Base-by-base conservation (phyloP, 345 rosid genomes). In the Linum lewisii region DNA sequence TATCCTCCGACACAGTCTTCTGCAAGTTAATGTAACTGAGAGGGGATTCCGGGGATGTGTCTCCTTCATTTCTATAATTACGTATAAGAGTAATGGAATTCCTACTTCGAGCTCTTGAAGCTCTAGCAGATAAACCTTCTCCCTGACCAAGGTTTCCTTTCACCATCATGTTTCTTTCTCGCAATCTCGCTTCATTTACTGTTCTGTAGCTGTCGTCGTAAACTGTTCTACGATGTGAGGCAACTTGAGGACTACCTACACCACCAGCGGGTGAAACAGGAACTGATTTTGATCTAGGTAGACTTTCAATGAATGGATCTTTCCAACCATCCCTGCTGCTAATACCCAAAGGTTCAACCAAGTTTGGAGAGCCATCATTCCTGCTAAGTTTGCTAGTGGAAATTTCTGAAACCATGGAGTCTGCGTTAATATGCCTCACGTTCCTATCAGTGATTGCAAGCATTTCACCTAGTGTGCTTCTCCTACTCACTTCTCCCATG, bases 261-360 rank as follows among this genome's bases (percentile, higher is more conserved):
- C 60, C 49, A 25, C 60, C 59, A 24, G 75, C 64, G 51, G 82
- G 83, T 50, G 87, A 84, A 64, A 81, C 68, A 38, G 84, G 86
- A 64, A 90, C 72, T 63, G 99, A 85, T 73, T 85, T 79, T 58
- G 97, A 77, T 77, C 90, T 82, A 16, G 87, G 73, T 21, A 77
- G 66, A 51, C 60, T 80, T 47, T 70, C 51, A 18, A 79, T 62
- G 29, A 73, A 62, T 13, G 72, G 76, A 69, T 84, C 89, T 78
- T 84, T 90, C 97, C 96, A 87, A 38, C 97, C 96, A 80, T 90
- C 97, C 72, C 82, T 80, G 61, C 97, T 94, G 80, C 97, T 90
- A 63, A 94, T 94, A 58, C 96, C 97, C 69, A 86, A 67, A 56
- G 97, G 95, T 70, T 80, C 95, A 55, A 58, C 68, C 47, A 64